These are phyloP conservation scores for Talaromyces rugulosus DNA, from an alignment of 2,329 filamentous ascomycete genomes.

Conservation along the genomic window DNA sequence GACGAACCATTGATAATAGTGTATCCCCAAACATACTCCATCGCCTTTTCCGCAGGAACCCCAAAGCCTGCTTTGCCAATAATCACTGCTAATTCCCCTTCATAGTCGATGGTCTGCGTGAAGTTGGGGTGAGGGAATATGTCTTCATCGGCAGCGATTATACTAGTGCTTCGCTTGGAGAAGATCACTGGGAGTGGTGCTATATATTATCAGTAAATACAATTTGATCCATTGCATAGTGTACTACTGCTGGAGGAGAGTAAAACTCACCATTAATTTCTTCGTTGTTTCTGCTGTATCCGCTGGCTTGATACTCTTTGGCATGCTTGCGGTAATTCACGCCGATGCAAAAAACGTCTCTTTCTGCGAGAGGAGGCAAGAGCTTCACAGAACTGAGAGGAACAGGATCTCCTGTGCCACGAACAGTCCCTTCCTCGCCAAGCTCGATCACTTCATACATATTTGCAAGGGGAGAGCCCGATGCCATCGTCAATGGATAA, in stretches of 20 bases:
- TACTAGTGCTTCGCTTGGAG: neutral
- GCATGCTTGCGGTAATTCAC: constrained; percentile 45
- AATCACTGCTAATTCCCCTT: constrained; percentile 47
- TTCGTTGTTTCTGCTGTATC: neutral
- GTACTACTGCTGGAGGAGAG: neutral
- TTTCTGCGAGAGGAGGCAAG: constrained; percentile 39
- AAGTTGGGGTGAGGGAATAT: constrained; percentile 47
- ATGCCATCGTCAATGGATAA: neutral
- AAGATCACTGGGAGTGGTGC: neutral
- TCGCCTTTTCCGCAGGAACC: constrained; percentile 42
- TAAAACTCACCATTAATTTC: neutral
- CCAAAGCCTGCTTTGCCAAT: constrained; percentile 47
- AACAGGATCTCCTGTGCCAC: constrained; percentile 17
- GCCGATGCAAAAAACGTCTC: neutral
- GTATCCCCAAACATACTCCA: constrained; percentile 53
- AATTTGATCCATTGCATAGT: neutral
- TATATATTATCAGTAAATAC: neutral
- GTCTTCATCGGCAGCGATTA: constrained; percentile 38
- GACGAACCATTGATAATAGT: constrained; percentile 49
- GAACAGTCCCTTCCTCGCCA: constrained; percentile 33
- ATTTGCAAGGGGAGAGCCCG: constrained; percentile 29
- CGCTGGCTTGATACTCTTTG: constrained; percentile 41
- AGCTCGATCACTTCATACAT: constrained; percentile 53
- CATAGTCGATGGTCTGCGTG: constrained; percentile 51
- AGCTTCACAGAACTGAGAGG: constrained; percentile 37